A percentile compares a stretch with the other conserved stretches of the same genome.
Evolutionary conservation across 2,329 filamentous ascomycete genomes (phyloP).

Genomic region (Diaporthe sp.): DNA sequence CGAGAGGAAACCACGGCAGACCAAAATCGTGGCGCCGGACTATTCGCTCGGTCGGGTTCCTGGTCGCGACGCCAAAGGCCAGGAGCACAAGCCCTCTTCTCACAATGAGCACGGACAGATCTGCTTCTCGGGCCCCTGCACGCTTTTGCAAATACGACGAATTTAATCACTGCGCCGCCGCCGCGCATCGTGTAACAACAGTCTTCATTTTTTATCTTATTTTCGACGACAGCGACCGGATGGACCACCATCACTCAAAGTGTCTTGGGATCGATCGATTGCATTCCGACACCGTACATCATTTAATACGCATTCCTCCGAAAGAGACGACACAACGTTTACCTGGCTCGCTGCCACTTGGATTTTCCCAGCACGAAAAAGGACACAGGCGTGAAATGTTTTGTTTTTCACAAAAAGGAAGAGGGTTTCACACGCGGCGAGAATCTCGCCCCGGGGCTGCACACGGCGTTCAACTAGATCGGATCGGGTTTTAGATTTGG

Average conservation of each 20-base stretch:
- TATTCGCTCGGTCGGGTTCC: conserved; percentile 20
- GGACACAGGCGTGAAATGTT: conserved; percentile 20
- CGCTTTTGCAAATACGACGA: conserved; percentile 30
- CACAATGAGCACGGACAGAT: conserved; percentile 18
- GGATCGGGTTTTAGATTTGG: conserved; percentile 35
- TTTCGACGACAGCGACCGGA: conserved; percentile 20
- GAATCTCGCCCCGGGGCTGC: conserved; percentile 44
- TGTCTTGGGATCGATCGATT: conserved; percentile 36
- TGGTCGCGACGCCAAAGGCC: conserved; percentile 24
- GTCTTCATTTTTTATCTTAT: conserved; percentile 15
- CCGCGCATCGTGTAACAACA: conserved; percentile 35
- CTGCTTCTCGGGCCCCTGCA: conserved; percentile 27
- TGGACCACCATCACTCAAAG: conserved; percentile 8
- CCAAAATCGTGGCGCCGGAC: conserved; percentile 30
- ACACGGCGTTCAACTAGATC: conserved; percentile 48
- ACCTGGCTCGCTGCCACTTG: conserved; percentile 44
- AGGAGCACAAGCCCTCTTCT: conserved; percentile 20
- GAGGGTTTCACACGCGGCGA: conserved; percentile 37
- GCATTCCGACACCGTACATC: conserved; percentile 42
- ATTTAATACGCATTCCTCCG: conserved; percentile 47
- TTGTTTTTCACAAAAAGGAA: conserved; percentile 22
- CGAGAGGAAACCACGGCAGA: conserved; percentile 18
- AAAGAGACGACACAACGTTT: conserved; percentile 41
- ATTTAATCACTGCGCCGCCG: conserved; percentile 34
- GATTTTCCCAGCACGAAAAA: conserved; percentile 38